Base-by-base conservation (phyloP, 257 asterid species). In the Capsicum pubescens region DNA sequence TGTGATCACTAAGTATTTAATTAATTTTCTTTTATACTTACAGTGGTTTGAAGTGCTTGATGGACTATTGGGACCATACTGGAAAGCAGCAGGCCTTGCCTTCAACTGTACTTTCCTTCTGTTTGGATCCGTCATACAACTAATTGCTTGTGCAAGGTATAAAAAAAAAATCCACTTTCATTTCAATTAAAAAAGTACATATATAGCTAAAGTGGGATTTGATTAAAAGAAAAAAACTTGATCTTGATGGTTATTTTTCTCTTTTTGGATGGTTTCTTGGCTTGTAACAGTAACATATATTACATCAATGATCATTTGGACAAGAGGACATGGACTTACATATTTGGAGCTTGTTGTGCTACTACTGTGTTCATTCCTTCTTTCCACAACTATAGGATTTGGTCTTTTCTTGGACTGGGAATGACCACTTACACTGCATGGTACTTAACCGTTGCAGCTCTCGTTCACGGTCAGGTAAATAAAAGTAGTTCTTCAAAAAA, bases 291-390 rank as follows among this genome's bases (percentile, higher is more conserved):
- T 87, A 95, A 95, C 39, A 95, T 95, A 71, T 95, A 95, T 87
- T 95, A 95, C 90, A 91, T 95, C 58, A 95, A 95, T 83, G 99
- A 95, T 74, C 95, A 88, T 46, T 84, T 95, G 95, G 99, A 95
- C 86, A 95, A 95, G 96, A 91, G 99, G 95, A 95, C 99, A 48
- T 95, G 99, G 99, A 95, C 99, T 4, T 95, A 95, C 84, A 95
- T 95, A 93, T 95, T 95, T 86, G 99, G 99, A 87, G 99, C 99
- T 69, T 95, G 98, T 86, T 95, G 99, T 87, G 99, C 99, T 16
- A 95, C 99, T 6, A 95, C 99, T 1, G 99, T 95, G 13, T 95
- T 95, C 90, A 91, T 95, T 85, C 99, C 99, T n/a, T 95, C 99
- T 11, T 95, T 94, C 83, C 99, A 95, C 91, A 95, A 95, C 92